phyloP scores from a whole-genome alignment of 768 basidiomycete species.

The Mycena maculata region DNA sequence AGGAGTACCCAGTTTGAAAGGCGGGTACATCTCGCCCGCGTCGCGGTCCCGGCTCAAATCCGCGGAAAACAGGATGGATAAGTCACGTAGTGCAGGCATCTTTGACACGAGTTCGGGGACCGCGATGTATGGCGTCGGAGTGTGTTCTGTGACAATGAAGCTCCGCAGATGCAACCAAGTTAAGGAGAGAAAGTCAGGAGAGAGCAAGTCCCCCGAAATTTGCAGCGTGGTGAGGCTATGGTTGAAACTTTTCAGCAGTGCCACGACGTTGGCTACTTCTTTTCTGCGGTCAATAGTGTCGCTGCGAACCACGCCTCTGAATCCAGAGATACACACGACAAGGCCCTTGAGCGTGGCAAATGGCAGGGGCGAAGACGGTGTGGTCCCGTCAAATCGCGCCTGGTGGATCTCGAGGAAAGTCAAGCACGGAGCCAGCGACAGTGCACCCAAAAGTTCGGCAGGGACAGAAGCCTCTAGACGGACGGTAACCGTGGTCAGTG shows the following conservation, averaged over 20 bases:
- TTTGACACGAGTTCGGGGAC: constrained; percentile 6
- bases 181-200: background rate
- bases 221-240: background rate
- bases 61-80: constrained; percentile 8
- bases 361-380: background rate
- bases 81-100: constrained; percentile 12
- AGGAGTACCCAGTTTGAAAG: constrained; percentile 2
- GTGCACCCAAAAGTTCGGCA: background rate
- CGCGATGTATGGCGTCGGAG: constrained; percentile 19
- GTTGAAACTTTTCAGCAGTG: background rate
- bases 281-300: background rate
- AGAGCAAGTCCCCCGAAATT: constrained; percentile 17
- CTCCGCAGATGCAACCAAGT: background rate
- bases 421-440: background rate
- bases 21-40: background rate
- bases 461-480: background rate
- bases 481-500: background rate
- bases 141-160: constrained; percentile 19
- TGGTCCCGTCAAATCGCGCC: constrained; percentile 5
- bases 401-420: constrained; percentile 11
- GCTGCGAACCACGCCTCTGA: background rate
- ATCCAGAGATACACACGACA: constrained; percentile 1
- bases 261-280: background rate
- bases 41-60: background rate
- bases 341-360: background rate